Evolutionary conservation across 2,329 filamentous ascomycete species (phyloP).

Genomic region (Aspergillus latus): DNA sequence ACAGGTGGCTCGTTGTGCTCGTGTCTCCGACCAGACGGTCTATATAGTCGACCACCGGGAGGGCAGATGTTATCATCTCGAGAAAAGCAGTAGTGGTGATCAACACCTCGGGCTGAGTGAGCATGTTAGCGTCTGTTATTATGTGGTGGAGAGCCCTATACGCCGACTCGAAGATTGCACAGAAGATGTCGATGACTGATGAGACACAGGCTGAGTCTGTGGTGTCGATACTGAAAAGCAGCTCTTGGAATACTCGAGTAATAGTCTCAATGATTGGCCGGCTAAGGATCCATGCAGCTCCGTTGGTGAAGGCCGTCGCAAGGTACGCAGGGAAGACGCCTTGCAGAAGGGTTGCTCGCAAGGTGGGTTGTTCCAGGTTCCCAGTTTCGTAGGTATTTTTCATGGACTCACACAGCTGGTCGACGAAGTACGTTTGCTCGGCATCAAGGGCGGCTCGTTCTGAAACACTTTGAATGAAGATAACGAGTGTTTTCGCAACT

Average conservation of each 20-base stretch:
- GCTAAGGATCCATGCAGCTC: conserved; percentile 53
- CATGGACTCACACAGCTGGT: conserved; percentile 55
- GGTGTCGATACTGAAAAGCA: conserved; percentile 49
- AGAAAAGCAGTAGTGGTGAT: conserved; percentile 42
- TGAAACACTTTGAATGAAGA: conserved; percentile 60
- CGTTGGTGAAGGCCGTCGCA: conserved; percentile 46
- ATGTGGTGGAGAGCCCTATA: conserved; percentile 39
- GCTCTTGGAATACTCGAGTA: conserved; percentile 41
- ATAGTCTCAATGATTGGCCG: conserved; percentile 54
- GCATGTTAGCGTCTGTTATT: conserved; percentile 31
- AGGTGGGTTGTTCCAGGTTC: conserved; percentile 40
- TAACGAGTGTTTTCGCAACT: conserved; percentile 54
- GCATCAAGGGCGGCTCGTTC: conserved; percentile 59
- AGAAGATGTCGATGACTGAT: conserved; percentile 38
- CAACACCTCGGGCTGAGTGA: conserved; percentile 43
- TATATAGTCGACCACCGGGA: conserved; percentile 51
- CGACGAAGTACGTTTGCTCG: conserved; percentile 57
- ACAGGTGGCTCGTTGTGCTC: conserved; percentile 20
- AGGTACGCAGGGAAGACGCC: conserved; percentile 60
- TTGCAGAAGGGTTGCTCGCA: conserved; percentile 54
- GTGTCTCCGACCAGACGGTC: conserved; percentile 33
- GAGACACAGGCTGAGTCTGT: conserved; percentile 40
- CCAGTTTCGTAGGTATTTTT: conserved; percentile 46
- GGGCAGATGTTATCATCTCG: conserved; percentile 40
- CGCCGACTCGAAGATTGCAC: conserved; percentile 40